Evolutionary conservation across 768 basidiomycete genomes (phyloP), one percentile per base, ranked within the genome.

Genomic region (Pleurotus djamor): DNA sequence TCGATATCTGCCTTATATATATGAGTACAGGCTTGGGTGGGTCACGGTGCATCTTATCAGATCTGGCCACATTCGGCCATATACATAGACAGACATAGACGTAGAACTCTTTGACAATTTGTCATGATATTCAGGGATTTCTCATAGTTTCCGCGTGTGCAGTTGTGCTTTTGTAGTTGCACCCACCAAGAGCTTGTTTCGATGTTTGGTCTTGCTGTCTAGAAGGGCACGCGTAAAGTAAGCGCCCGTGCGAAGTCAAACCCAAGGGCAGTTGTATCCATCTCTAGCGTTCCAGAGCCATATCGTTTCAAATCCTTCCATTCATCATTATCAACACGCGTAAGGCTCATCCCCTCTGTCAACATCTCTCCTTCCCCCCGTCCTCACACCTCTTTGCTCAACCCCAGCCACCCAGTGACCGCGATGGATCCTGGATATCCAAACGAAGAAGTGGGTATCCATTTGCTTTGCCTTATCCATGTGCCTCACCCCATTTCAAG

Each of bases 371-470:
- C 21, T 56, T 41, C 13, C 10, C 37, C 21, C 21, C 28, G 21
- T 13, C 13, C 37, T 14, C 54, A 16, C 37, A 13, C 41, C 9
- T 44, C 28, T 32, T n/a, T 43, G 41, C 54, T 21, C n/a, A 37
- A 16, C 38, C 6, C 10, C 28, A 37, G n/a, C 14, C 21, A 37
- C 16, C 52, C 58, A 33, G 2, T 12, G 36, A 63, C 64, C 62
- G 79, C 68, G 67, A 91, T 91, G 89, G 88, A 90, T 71, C 72
- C 83, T 64, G 81, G 80, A 69, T 83, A 87, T 75, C 78, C 78
- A 34, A 69, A 76, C 66, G 90, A 91, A 76, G 88, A 91, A 76
- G 90, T 91, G 35, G 59, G 87, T 74, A 32, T 58, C 59, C 34
- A 48, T 48, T 48, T 51, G 61, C 47, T 60, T 56, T 57, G 35